These are phyloP conservation scores for Chaetomidium leptoderma DNA, from an alignment of 495 filamentous ascomycete species.

Conservation along the genomic window DNA sequence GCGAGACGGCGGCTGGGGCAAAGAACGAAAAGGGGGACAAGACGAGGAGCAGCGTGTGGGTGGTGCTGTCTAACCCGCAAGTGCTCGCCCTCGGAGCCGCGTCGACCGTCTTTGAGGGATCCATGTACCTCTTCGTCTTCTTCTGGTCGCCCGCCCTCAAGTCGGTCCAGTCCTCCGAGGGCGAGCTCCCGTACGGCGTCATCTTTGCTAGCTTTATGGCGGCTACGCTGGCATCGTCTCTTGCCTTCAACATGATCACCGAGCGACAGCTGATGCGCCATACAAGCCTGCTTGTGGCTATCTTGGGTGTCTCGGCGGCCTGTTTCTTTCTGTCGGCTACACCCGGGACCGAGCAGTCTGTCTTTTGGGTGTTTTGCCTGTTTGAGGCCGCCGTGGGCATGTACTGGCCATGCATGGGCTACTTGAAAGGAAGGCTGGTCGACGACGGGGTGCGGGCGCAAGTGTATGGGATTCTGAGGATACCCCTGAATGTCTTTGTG, in stretches of 20 bases:
- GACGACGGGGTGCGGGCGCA: constrained; percentile 48
- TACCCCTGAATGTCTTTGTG: constrained; percentile 54
- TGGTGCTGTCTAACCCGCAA: constrained; percentile 12
- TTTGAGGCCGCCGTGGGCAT: constrained; percentile 53
- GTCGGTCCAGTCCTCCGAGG: constrained; percentile 31
- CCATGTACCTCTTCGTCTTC: constrained; percentile 59
- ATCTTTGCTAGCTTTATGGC: constrained; percentile 59
- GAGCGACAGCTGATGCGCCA: constrained; percentile 26
- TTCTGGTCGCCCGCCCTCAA: constrained; percentile 52
- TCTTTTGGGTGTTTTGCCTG: constrained; percentile 52
- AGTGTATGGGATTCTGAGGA: constrained; percentile 50
- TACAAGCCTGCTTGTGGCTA: constrained; percentile 35
- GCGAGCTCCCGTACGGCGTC: constrained; percentile 49
- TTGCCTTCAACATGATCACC: constrained; percentile 40
- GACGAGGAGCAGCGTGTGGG: constrained; percentile 7
- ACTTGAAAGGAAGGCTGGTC: constrained; percentile 47
- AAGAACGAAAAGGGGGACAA: neutral
- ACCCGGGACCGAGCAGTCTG: constrained; percentile 38
- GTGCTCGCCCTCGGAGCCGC: neutral
- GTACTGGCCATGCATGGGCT: constrained; percentile 52
- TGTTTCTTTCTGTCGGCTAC: constrained; percentile 41
- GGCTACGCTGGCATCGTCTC: constrained; percentile 48
- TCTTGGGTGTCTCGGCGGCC: constrained; percentile 34
- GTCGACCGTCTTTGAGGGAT: constrained; percentile 50
- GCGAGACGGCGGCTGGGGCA: constrained; percentile 24